Evolutionary conservation across 2,329 filamentous ascomycete genomes (phyloP), one percentile per base, ranked within the genome.

Genomic region (Amauroascus verrucosus): DNA sequence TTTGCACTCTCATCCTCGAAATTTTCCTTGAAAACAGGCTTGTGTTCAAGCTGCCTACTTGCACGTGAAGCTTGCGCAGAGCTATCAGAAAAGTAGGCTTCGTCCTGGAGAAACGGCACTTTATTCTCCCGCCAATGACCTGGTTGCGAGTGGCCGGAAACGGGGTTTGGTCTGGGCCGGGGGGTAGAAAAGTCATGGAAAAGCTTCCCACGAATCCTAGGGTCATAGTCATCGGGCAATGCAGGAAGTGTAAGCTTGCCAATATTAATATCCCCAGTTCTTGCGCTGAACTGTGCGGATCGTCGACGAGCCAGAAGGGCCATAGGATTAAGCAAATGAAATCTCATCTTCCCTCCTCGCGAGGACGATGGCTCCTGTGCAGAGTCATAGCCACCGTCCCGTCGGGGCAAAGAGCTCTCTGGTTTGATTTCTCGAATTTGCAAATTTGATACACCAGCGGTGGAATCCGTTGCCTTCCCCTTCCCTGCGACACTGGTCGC

Each of bases 181-280:
- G 81, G 81, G 3, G 77, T 78, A 47, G 79, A 82, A 63, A 84
- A 84, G 60, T 84, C 81, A 66, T 84, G 81, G 1, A 84, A 74
- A 20, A 80, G 75, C 47, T 77, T 81, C 16, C 81, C 81, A 50
- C 78, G 75, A 55, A 83, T 84, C 51, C 80, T 73, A 11, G 80
- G 80, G 59, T 83, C 80, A 61, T 81, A 83, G 60, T 82, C 77
- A 54, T 80, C 79, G 1, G 79, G 78, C 51, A 79, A 72, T 1
- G 76, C 73, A 50, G 74, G 71, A 11, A 75, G 62, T 48, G 71
- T 76, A 37, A 71, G 72, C 26, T 74, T 71, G 18, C 72, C 74
- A 30, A 77, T 71, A 6, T 75, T 73, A 16, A 73, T 67, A 43
- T 80, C 77, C 30, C 80, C 77, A 11, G 72, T 66, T 24, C 74